Base-by-base conservation (phyloP, 1,284 basidiomycete species). In the Volvariella surrecta region DNA sequence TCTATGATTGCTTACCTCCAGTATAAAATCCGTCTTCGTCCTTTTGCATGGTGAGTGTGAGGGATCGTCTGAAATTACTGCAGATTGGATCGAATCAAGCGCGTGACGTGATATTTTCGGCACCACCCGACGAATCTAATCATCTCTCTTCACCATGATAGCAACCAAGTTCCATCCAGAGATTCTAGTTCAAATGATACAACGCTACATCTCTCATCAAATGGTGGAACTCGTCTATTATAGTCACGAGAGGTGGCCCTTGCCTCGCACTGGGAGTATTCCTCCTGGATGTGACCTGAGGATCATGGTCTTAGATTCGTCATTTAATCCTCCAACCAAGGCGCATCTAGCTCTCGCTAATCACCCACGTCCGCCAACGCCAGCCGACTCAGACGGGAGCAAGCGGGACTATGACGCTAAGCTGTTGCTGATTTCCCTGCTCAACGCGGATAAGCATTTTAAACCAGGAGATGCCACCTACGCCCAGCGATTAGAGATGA, bases 241-340 rank as follows among this genome's bases (percentile, higher is more conserved):
- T 8, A 61, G 77, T 8, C 74, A 82, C 50, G 59, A 66, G 18
- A 56, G 52, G 31, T 86, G 82, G 82, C 82, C 82, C 20, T 44
- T 67, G 38, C 63, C 56, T 18, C 58, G 50, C 24, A 39, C 40
- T 11, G 42, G 11, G 38, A 47, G 48, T 40, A 39, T 50, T 7
- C 44, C 34, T 16, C 44, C 49, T 37, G 43, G 46, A 11, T 46
- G 47, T 37, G 52, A 59, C 3, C 57, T 80, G 22, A 66, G 61
- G 22, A 67, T 88, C 39, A 72, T 80, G 6, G 72, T 96, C 15
- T 74, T 98, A 28, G 94, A 98, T 56, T 86, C 91, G 0, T 94
- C 89, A 1, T 98, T 93, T 67, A 97, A 99, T 55, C 94, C 95
- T 1, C 95, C 95, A 0, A 92, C 89, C 0, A 61, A 73, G 9